Base-by-base conservation (phyloP, 78 protist species). In the Isochrysis galbana region DNA sequence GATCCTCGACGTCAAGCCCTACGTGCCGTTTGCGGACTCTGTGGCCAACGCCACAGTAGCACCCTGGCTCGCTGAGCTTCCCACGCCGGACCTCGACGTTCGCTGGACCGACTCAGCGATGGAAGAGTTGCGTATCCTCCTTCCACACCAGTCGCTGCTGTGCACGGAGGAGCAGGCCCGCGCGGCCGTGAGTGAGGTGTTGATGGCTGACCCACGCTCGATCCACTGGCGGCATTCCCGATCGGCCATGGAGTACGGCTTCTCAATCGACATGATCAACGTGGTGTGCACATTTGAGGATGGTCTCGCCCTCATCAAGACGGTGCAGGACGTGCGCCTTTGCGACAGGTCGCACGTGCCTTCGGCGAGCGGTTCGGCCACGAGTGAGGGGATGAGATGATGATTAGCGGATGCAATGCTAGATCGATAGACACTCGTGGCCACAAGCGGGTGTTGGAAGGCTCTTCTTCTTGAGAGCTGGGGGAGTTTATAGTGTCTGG, bases 1-100 rank as follows among this genome's bases (percentile, higher is more conserved):
- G 21, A 32, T 90, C 1, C 45, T 90, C 67, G 92, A 90, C 39
- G 87, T 90, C 67, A 90, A 90, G 92, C 92, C 92, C 5, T 90
- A 72, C 87, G 77, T 90, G 32, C 92, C 92, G 19, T 19, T 55
- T 46, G 51, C 74, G 36, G 74, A 61, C 74, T 26, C 74, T 32
- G 74, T 32, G 3, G 23, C 2, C 29, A 32, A 32, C 29, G 74
- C 74, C 74, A 61, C 29, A 23, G 74, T 61, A 2, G 74, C 74
- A 2, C 74, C 74, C 29, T 61, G 74, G 74, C 74, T 61, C 74
- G 74, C 74, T 32, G 74, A 7, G 29, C 10, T 17, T 23, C 74
- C 4, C 29, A 61, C 74, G 29, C 23, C 74, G 5, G 74, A 61
- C 23, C 74, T 61, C n/a, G n/a, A 61, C 36, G 74, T 61, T 61